Evolutionary conservation across 192 early-diverging fungal species (phyloP).

Genomic region (Coemansia sp.): DNA sequence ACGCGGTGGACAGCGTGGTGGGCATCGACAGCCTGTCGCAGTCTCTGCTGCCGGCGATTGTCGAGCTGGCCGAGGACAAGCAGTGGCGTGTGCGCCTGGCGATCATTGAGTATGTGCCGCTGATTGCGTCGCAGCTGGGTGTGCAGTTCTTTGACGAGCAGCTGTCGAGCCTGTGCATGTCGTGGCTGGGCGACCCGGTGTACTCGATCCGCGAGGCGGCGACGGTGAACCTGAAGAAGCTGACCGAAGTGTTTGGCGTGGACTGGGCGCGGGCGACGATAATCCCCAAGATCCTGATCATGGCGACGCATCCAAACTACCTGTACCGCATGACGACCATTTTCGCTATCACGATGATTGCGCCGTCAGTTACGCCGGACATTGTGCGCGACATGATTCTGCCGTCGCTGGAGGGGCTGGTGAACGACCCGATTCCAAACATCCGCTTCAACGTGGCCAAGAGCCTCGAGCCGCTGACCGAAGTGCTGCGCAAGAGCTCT

Average conservation of each 20-base stretch:
- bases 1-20: conserved; percentile 93
- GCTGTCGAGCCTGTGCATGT: conserved; percentile 92
- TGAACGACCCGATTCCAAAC: conserved; percentile 95
- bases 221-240: conserved; percentile 87
- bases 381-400: conserved; percentile 87
- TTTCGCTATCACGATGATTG: conserved; percentile 92
- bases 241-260: conserved; percentile 97
- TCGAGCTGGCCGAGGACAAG: conserved; percentile 99
- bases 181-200: conserved; percentile 96
- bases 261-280: conserved; percentile 96
- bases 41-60: conserved; percentile 94
- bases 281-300: conserved; percentile 89
- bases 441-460: conserved; percentile 99
- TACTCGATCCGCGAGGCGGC: conserved; percentile 98
- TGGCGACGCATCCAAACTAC: conserved; percentile 92
- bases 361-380: conserved; percentile 80
- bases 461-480: conserved; percentile 81
- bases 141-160: conserved; percentile 97
- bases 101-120: conserved; percentile 98
- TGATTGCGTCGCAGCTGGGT: conserved; percentile 94
- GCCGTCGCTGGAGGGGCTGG: conserved; percentile 80
- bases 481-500: conserved; percentile 66
- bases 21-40: conserved; percentile 98
- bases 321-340: conserved; percentile 98
- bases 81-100: conserved; percentile 99